Evolutionary conservation across 1,139 yeast species (phyloP).

Genomic region (Saccharomyces pastorianus): DNA sequence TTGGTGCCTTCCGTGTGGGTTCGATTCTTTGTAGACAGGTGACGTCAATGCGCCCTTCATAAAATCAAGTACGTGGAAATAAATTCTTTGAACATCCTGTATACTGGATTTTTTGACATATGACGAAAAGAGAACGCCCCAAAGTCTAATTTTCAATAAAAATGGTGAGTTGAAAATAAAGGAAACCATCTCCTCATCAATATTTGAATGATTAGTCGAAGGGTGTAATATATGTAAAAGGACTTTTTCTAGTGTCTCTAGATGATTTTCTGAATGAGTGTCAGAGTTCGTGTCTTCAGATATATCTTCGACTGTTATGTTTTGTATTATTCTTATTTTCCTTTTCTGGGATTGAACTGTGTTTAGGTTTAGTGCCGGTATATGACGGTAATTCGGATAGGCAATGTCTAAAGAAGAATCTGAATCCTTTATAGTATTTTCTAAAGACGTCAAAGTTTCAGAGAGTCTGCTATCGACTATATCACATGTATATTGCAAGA

Average conservation of each 20-base stretch:
- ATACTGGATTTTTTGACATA: constrained; percentile 41
- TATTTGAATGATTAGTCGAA: constrained; percentile 9
- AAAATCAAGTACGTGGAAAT: constrained; percentile 42
- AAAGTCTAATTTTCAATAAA: constrained; percentile 59
- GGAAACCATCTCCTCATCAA: constrained; percentile 44
- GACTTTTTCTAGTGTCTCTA: constrained; percentile 49
- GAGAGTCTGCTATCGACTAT: constrained; percentile 23
- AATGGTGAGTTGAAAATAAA: constrained; percentile 62
- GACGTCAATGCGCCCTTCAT: constrained; percentile 36
- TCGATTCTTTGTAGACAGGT: constrained; percentile 16
- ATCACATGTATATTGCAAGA: constrained; percentile 32
- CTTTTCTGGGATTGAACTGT: constrained; percentile 51
- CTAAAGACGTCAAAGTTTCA: constrained; percentile 26
- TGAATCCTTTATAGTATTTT: constrained; percentile 20
- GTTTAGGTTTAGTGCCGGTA: constrained; percentile 49
- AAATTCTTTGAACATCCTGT: constrained; percentile 44
- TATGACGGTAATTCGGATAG: constrained; percentile 44
- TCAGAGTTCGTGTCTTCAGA: constrained; percentile 25
- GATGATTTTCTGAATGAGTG: constrained; percentile 35
- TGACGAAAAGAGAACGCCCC: constrained; percentile 65
- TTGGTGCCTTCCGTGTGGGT: constrained; percentile 25
- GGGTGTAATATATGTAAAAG: constrained; percentile 26
- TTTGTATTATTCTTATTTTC: constrained; percentile 34
- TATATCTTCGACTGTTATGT: constrained; percentile 24
- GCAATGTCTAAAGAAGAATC: constrained; percentile 11